phyloP scores from a whole-genome alignment of 257 asterid genomes.

The Fraxinus cuspidata region DNA sequence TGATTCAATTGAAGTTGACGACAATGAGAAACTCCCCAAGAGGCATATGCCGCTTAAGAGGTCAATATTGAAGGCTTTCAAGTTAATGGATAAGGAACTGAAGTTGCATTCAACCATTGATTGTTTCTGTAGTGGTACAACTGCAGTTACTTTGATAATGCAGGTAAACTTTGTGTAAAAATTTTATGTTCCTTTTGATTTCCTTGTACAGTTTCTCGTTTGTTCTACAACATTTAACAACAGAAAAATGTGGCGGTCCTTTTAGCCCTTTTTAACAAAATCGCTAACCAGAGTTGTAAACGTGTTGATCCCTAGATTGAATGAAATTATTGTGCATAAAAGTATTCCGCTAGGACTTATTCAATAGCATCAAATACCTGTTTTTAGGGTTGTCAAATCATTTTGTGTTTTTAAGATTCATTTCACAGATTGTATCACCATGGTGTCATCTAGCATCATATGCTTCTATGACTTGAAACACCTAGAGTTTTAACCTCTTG shows the following conservation, averaged over 20 bases:
- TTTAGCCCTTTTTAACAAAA: background rate
- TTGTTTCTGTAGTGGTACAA: conserved; percentile 91
- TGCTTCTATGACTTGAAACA: background rate
- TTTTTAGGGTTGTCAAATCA: background rate
- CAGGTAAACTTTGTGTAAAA: conserved; percentile 49
- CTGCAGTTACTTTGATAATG: conserved; percentile 75
- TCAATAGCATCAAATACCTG: background rate
- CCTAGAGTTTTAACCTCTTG: background rate
- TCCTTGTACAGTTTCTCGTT: background rate
- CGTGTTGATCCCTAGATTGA: background rate
- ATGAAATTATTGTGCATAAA: background rate
- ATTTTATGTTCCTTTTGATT: background rate
- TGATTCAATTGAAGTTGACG: conserved; percentile 67
- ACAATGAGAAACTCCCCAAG: conserved; percentile 68
- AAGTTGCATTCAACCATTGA: conserved; percentile 79
- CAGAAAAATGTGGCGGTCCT: background rate
- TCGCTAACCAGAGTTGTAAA: background rate
- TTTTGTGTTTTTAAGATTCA: background rate
- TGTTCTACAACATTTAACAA: background rate
- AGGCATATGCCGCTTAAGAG: conserved; percentile 67
- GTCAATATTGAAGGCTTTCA: conserved; percentile 77
- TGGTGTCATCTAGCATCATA: background rate
- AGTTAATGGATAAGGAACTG: conserved; percentile 91
- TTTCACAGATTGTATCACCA: background rate
- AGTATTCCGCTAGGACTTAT: background rate